A percentile compares a stretch with the other conserved stretches of the same genome.
Evolutionary conservation across 768 basidiomycete species (phyloP).

Genomic region (Lactarius indigo): DNA sequence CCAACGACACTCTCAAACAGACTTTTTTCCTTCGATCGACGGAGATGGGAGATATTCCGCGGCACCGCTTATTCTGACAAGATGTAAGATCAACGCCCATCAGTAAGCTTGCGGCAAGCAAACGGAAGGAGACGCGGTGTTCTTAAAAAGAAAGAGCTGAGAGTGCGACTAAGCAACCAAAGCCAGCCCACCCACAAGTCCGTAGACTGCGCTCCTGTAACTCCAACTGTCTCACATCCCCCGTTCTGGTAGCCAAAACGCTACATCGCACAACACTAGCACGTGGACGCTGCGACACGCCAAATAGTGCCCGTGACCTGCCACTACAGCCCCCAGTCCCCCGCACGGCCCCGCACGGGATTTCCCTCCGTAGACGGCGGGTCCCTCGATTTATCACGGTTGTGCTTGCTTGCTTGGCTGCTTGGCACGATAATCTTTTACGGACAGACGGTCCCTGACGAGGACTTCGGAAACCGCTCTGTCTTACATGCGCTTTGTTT

Average conservation of each 20-base stretch:
- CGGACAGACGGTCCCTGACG: not conserved
- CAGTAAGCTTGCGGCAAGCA: not conserved
- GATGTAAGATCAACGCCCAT: not conserved
- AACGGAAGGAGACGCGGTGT: not conserved
- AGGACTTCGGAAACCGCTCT: slow-evolving; percentile 1
- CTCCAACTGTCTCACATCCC: not conserved
- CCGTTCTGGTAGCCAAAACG: not conserved
- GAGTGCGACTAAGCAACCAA: not conserved
- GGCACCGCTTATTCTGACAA: not conserved
- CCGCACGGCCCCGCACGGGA: not conserved
- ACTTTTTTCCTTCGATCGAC: not conserved
- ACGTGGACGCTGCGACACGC: not conserved
- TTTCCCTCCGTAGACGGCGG: not conserved
- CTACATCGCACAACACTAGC: not conserved
- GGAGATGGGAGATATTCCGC: not conserved
- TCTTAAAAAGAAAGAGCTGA: not conserved
- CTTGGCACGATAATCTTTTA: not conserved
- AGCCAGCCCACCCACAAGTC: not conserved
- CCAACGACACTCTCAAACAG: not conserved
- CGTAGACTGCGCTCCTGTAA: not conserved
- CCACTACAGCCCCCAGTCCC: not conserved
- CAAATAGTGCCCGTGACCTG: not conserved
- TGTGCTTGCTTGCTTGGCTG: not conserved
- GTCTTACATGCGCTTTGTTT: not conserved
- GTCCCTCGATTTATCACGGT: not conserved